phyloP scores from a whole-genome alignment of 2,329 filamentous ascomycete genomes.

The Penicillium brevicompactum region DNA sequence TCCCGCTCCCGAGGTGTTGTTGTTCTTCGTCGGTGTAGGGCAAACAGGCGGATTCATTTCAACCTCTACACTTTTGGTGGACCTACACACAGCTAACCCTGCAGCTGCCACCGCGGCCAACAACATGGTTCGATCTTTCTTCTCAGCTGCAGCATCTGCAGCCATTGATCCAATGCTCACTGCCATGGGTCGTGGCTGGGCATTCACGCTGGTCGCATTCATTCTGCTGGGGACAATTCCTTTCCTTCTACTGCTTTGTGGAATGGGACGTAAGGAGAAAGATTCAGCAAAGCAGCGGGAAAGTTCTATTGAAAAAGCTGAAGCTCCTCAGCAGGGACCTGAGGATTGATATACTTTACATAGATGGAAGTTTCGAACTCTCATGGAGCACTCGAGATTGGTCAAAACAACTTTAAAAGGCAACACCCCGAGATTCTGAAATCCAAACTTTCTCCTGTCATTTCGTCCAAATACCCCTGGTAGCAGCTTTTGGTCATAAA shows the following conservation, averaged over 20 bases:
- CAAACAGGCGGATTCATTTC: slow-evolving; percentile 18
- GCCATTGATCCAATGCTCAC: slow-evolving; percentile 20
- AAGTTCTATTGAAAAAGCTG: background rate
- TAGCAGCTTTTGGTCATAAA: too few relatives aligned
- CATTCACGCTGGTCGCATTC: slow-evolving; percentile 18
- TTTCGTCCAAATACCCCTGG: too few relatives aligned
- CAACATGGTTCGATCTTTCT: slow-evolving; percentile 20
- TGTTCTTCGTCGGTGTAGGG: slow-evolving; percentile 19
- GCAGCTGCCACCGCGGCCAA: slow-evolving; percentile 20
- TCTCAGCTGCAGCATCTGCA: slow-evolving; percentile 18
- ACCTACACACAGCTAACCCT: slow-evolving; percentile 14
- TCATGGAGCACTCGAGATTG: background rate
- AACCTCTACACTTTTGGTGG: slow-evolving; percentile 16
- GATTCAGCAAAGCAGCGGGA: background rate
- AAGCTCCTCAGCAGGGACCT: background rate
- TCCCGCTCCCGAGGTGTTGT: slow-evolving; percentile 12
- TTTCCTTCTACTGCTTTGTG: slow-evolving; percentile 12
- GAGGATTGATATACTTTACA: background rate
- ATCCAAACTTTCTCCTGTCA: too few relatives aligned
- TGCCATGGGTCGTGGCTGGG: slow-evolving; percentile 20
- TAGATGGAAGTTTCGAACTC: background rate
- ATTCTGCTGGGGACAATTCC: slow-evolving; percentile 11
- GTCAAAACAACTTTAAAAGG: too few relatives aligned
- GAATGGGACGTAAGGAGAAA: background rate
- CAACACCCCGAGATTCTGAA: too few relatives aligned